phyloP scores from a whole-genome alignment of 139 green algal species.

The Chlorella sorokiniana region DNA sequence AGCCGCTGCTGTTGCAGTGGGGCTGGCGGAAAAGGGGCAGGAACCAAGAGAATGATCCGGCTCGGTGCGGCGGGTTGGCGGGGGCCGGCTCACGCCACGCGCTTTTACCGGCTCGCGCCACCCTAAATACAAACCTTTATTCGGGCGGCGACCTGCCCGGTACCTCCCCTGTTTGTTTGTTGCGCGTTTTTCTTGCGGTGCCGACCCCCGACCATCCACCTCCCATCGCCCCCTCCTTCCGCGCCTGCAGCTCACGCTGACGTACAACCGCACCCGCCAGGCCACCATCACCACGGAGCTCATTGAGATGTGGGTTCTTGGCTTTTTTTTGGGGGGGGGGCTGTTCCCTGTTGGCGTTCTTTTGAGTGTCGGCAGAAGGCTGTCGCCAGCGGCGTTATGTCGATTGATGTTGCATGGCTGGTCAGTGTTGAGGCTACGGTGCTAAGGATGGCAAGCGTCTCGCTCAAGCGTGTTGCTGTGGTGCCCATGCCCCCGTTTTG shows the following conservation, averaged over 20 bases:
- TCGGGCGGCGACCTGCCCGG: no score
- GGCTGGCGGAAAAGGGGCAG: neutral
- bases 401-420: neutral
- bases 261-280: conserved; percentile 89
- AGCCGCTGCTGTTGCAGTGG: neutral
- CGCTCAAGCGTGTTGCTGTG: neutral
- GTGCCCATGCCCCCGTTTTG: neutral
- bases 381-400: no score
- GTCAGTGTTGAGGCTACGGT: neutral
- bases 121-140: no score
- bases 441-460: no score
- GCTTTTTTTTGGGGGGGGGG: neutral
- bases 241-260: conserved; percentile 78
- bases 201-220: neutral
- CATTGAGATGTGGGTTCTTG: conserved; percentile 82
- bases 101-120: no score
- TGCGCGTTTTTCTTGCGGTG: neutral
- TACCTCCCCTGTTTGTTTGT: neutral
- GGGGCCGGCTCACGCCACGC: no score
- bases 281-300: conserved; percentile 98
- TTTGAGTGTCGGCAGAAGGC: no score
- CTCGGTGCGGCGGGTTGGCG: no score
- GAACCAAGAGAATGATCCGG: neutral
- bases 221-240: neutral
- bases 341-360: no score